Base-by-base conservation (phyloP, 768 basidiomycete species). In the Brasilioporus rufonigricans region DNA sequence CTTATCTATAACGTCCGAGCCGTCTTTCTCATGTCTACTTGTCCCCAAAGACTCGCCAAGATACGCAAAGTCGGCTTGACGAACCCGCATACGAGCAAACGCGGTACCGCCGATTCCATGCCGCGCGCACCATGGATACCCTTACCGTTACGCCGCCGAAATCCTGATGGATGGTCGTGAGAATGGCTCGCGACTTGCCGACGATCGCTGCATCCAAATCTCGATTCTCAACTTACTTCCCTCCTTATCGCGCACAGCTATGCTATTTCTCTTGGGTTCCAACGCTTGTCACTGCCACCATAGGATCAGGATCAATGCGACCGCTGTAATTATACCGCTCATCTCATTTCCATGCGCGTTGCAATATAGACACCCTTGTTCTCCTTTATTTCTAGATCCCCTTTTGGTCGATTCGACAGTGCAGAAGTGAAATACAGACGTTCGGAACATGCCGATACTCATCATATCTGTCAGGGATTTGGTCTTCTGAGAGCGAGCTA, bases 1-100 rank as follows among this genome's bases (percentile, higher is more conserved):
- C 44, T 61, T 59, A 51, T 56, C 55, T 52, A 52, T 24, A 24
- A 41, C 50, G 24, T 50, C 57, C 69, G 39, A n/a, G 31, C 23
- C 35, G 44, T 19, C 13, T 21, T 41, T 57, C 60, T 59, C 50
- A 57, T 33, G 24, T 19, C 39, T 27, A 32, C 33, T 41, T 46
- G 3, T 24, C 31, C 44, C 61, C 32, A 43, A 24, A 76, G 75
- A 56, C 70, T 80, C n/a, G 73, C 73, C 44, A 76, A 73, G 53
- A 78, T 78, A 63, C 73, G 78, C 50, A 77, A 75, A 61, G 72
- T 77, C 12, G 76, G 78, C 18, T 59, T 78, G 36, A 70, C 69
- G n/a, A 74, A 61, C 46, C 44, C 70, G 53, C 65, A 59, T 5
- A 47, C 56, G 26, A 59, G 55, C 24, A 61, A 55, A 47, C 61